Percentiles rank a stretch among this genome's conserved stretches.
Conservation (phyloP, 768 basidiomycete species). For the Dioszegia crocea region DNA sequence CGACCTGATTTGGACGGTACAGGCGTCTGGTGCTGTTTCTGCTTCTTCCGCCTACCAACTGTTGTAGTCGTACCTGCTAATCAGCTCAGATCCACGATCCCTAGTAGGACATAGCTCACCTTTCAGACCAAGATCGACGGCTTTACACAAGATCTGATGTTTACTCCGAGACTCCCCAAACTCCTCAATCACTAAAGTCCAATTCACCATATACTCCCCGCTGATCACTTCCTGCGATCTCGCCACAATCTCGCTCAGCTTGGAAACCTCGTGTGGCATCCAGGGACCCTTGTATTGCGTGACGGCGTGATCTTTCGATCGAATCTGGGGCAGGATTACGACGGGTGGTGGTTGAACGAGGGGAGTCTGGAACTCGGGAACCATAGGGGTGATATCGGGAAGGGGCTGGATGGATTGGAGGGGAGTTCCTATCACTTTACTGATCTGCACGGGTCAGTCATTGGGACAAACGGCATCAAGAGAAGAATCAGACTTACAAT, state of each 20-base stretch:
- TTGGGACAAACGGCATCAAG: neutral
- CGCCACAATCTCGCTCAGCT: constrained; percentile 3
- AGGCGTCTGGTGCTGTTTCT: neutral
- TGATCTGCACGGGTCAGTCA: constrained; percentile 6
- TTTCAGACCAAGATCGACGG: constrained; percentile 34
- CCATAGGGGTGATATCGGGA: too few species aligned
- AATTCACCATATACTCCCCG: constrained; percentile 20
- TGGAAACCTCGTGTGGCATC: constrained; percentile 5
- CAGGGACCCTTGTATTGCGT: constrained; percentile 10
- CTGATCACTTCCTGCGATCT: neutral
- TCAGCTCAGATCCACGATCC: neutral
- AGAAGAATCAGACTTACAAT: neutral
- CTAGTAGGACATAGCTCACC: constrained; percentile 15
- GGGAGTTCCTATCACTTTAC: neutral
- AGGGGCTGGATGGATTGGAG: neutral
- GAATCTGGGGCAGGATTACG: too few species aligned
- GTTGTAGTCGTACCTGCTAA: neutral
- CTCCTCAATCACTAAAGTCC: constrained; percentile 25
- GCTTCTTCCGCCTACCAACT: neutral
- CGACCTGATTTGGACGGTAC: neutral
- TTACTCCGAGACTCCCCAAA: constrained; percentile 32
- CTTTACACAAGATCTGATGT: constrained; percentile 39
- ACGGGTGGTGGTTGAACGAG: too few species aligned
- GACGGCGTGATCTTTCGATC: neutral
- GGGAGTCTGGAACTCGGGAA: too few species aligned